phyloP scores from a whole-genome alignment of 2,329 filamentous ascomycete genomes.

The Botrytis fabae region DNA sequence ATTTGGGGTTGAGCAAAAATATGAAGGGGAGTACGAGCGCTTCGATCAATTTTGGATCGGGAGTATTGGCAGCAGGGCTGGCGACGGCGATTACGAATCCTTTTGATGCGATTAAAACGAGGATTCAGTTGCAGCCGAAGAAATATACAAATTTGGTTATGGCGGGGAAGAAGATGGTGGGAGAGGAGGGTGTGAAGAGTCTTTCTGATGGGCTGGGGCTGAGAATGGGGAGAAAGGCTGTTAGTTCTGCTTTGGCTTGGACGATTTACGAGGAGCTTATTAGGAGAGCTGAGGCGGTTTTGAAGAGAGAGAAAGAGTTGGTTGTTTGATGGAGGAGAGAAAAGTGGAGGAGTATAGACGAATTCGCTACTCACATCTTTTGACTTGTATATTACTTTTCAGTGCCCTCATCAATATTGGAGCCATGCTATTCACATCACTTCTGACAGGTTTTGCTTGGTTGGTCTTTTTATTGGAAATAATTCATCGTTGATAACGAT shows the following conservation, averaged over 20 bases:
- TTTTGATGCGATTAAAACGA: constrained; percentile 94
- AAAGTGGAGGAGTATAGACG: not conserved
- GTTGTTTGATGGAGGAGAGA: not conserved
- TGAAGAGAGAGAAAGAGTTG: constrained; percentile 20
- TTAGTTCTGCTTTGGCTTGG: constrained; percentile 95
- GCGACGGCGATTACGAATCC: constrained; percentile 93
- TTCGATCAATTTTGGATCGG: constrained; percentile 82
- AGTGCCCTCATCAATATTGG: not conserved
- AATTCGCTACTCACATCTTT: constrained; percentile 6
- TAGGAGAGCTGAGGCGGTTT: constrained; percentile 57
- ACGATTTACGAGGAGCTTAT: constrained; percentile 95
- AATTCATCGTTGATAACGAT: not conserved
- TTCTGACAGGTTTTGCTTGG: not conserved
- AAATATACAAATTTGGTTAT: constrained; percentile 81
- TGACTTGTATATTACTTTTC: not conserved
- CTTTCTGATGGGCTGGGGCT: constrained; percentile 85
- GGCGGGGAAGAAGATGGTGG: constrained; percentile 74
- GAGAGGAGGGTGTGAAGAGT: constrained; percentile 75
- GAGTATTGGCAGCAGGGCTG: constrained; percentile 74
- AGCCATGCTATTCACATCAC: not conserved
- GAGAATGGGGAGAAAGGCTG: constrained; percentile 84
- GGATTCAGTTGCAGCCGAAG: constrained; percentile 84
- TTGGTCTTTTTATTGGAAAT: too few relatives aligned
- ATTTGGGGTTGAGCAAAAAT: not conserved
- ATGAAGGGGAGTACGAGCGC: constrained; percentile 50